Base-by-base conservation (phyloP, 164 flowering plant genomes). In the Tinospora cordifolia region DNA sequence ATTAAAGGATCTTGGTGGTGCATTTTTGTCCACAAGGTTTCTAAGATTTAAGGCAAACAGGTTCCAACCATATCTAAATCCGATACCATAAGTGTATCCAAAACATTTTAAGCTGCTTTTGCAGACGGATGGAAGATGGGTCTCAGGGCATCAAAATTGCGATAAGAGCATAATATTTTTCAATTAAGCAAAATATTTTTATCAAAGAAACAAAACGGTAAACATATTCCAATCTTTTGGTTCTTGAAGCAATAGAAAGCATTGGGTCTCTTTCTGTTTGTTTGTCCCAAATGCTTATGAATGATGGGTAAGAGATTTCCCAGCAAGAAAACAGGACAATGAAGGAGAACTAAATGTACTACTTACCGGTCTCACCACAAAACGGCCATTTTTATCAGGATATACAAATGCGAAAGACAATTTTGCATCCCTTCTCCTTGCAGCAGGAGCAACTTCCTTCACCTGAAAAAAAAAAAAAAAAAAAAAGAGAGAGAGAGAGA, bases 321-420 rank as follows among this genome's bases (percentile, higher is more conserved):
- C 27, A 40, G 24, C n/a, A n/a, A 24, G 10, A 21, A 44, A 66
- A 66, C 8, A 8, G 19, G 54, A n/a, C 13, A 22, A 6, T 1
- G n/a, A 46, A 25, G 13, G 15, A 13, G 27, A 8, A 15, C 30
- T 40, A 40, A 40, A 36, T 6, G 58, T 39, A 7, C 26, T 14
- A 57, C 81, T 63, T 59, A 90, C 99, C 91, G 85, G 87, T 75
- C 81, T 85, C 59, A 90, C 83, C 64, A 83, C 83, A 74, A 82
- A 87, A 38, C 91, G 91, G 3, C 99, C 99, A 78, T 77, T 67
- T 75, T 81, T 90, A 79, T 88, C 95, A 64, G 99, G 99, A 83
- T 88, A 95, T 3, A 95, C 98, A 79, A 92, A 88, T 25, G 97
- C 93, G 85, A 95, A 95, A 40, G 99, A 95, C 57, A 95, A 75